Evolutionary conservation across 2,329 filamentous ascomycete species (phyloP), one percentile per base, ranked within the genome.

Genomic region (Boeremia exigua): DNA sequence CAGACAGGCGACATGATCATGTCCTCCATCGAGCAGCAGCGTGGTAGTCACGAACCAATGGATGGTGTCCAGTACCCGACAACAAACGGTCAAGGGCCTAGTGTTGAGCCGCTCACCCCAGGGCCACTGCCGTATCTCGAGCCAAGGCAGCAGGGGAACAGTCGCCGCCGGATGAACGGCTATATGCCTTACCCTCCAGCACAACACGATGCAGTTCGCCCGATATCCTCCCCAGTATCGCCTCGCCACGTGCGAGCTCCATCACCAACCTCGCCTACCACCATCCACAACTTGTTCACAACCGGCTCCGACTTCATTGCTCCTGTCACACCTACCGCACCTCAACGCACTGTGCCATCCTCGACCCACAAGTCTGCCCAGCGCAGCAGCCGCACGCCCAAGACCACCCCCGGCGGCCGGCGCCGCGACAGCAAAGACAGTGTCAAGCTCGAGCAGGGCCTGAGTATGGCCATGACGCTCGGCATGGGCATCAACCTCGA

Each of bases 11-110:
- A 75, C 28, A 62, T 62, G 7, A 51, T 75, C 28, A 60, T 75
- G 51, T 73, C 72, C 10, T 75, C 69, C 2, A 73, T 75, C 28
- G 74, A 76, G 46, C 58, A 67, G 29, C 60, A 59, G 19, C 56
- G 59, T 2, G 66, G 65, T n/a, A 61, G 40, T 6, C 48, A 50
- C 12, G 42, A 37, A 37, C 43, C 37, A 23, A 56, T 51, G 48
- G 37, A 51, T n/a, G 43, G 32, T 23, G 38, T 51, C 11, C 42
- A 56, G 32, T 44, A 55, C 17, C 7, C 46, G 37, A 7, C 37
- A 15, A 14, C 37, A 4, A 59, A 59, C 12, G 55, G 57, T 33
- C 56, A 45, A 15, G 61, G 56, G n/a, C 64, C 64, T 11, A 62
- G 62, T 40, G 52, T 69, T 17, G 64, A 70, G 54, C 68, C 70